Conservation (phyloP, 2,329 filamentous ascomycete genomes). For the Diaporthe vexans region DNA sequence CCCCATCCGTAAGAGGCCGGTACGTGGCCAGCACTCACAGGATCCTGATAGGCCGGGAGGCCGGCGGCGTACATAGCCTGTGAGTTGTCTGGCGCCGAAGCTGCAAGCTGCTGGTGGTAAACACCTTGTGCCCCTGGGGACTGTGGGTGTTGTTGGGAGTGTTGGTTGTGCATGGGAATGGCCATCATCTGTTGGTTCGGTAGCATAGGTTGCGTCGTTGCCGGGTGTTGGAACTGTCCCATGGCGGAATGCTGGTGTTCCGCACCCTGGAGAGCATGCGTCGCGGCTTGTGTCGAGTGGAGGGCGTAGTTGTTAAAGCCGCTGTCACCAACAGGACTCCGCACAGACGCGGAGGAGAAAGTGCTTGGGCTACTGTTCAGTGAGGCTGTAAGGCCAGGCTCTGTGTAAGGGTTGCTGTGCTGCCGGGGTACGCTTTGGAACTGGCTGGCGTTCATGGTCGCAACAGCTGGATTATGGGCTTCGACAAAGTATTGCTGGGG, state of each 20-base stretch:
- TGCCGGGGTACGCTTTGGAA: constrained; percentile 35
- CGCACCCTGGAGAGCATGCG: constrained; percentile 62
- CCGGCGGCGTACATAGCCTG: constrained; percentile 22
- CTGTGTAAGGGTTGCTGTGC: constrained; percentile 61
- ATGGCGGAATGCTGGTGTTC: constrained; percentile 59
- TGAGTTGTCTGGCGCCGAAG: constrained; percentile 32
- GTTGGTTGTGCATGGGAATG: constrained; percentile 32
- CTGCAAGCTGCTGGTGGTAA: constrained; percentile 31
- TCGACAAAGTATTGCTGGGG: constrained; percentile 70
- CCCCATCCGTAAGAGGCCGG: constrained; percentile 14
- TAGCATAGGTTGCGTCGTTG: constrained; percentile 29
- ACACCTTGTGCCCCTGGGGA: constrained; percentile 33
- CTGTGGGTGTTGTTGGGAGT: constrained; percentile 32
- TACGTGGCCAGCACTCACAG: constrained; percentile 29
- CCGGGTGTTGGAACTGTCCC: constrained; percentile 48
- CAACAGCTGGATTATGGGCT: constrained; percentile 72
- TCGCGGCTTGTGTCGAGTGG: constrained; percentile 61
- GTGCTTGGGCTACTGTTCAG: constrained; percentile 71
- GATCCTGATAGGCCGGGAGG: constrained; percentile 19
- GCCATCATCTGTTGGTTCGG: constrained; percentile 36
- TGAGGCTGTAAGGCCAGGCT: constrained; percentile 62
- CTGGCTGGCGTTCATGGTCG: constrained; percentile 69
- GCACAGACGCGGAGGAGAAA: constrained; percentile 69
- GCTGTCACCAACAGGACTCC: constrained; percentile 67
- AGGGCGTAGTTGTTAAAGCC: constrained; percentile 67